Evolutionary conservation across 1,284 basidiomycete genomes (phyloP).

Genomic region (Chalciporus piperatoides): DNA sequence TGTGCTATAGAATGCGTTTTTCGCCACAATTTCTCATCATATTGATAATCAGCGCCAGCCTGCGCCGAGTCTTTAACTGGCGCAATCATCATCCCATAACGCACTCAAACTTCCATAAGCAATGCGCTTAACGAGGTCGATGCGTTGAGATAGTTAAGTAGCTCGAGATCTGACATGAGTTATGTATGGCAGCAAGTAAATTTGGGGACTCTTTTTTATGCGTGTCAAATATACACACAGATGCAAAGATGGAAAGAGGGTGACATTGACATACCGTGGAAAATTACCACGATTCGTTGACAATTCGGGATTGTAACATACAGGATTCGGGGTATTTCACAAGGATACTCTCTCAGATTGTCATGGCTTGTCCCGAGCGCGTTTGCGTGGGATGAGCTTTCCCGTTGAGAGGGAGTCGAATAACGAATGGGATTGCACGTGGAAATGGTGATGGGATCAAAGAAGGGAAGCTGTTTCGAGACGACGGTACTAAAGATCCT

Average conservation of each 20-base stretch:
- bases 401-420: background rate
- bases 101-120: background rate
- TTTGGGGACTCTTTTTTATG: background rate
- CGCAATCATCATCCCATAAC: background rate
- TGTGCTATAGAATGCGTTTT: background rate
- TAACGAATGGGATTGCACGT: background rate
- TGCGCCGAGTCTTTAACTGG: background rate
- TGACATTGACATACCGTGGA: background rate
- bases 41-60: background rate
- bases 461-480: background rate
- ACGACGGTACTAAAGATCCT: background rate
- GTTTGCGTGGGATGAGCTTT: background rate
- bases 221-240: background rate
- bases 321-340: too few species aligned
- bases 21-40: background rate
- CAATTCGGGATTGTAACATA: background rate
- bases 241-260: background rate
- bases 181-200: background rate
- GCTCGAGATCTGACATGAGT: background rate
- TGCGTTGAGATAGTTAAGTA: background rate
- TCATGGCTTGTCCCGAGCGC: background rate
- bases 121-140: background rate
- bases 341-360: background rate
- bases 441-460: background rate
- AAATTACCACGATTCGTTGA: background rate